phyloP scores from a whole-genome alignment of 805 yeast species.

The Suhomyces sp. region DNA sequence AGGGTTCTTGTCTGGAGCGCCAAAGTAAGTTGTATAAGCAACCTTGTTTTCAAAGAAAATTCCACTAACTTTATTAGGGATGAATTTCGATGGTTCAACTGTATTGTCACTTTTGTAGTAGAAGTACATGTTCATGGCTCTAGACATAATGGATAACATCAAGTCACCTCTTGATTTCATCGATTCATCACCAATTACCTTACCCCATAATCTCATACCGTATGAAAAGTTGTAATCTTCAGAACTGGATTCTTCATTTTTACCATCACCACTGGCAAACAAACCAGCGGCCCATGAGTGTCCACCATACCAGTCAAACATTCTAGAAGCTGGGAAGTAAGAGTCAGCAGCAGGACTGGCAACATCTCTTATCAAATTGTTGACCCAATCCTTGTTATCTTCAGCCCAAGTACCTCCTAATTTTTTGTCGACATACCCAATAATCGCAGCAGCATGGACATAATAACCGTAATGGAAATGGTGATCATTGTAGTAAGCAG shows the following conservation, averaged over 20 bases:
- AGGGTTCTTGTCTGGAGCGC: slow-evolving; percentile 15
- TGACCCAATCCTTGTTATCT: slow-evolving; percentile 23
- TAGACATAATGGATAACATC: slow-evolving; percentile 21
- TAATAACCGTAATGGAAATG: slow-evolving; percentile 87
- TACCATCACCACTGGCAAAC: slow-evolving; percentile 19
- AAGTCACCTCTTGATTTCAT: slow-evolving; percentile 27
- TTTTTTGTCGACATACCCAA: slow-evolving; percentile 61
- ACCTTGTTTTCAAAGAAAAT: slow-evolving; percentile 24
- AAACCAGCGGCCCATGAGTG: slow-evolving; percentile 29
- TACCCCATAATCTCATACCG: slow-evolving; percentile 28
- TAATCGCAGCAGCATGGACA: slow-evolving; percentile 78
- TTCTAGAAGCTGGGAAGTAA: slow-evolving; percentile 23
- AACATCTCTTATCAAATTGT: slow-evolving; percentile 24
- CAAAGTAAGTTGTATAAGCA: slow-evolving; percentile 24
- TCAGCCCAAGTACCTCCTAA: slow-evolving; percentile 55
- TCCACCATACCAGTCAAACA: slow-evolving; percentile 26
- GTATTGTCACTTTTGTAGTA: slow-evolving; percentile 18
- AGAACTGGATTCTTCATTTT: slow-evolving; percentile 22
- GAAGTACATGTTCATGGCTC: slow-evolving; percentile 22
- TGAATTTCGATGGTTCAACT: slow-evolving; percentile 14
- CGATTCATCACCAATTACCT: slow-evolving; percentile 18
- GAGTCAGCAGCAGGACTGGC: slow-evolving; percentile 23
- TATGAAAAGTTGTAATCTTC: slow-evolving; percentile 27
- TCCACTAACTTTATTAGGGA: slow-evolving; percentile 23
- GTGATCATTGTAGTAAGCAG: slow-evolving; percentile 79